Evolutionary conservation across 345 rosid species (phyloP), one percentile per base, ranked within the genome.

Genomic region (Brassica nigra): DNA sequence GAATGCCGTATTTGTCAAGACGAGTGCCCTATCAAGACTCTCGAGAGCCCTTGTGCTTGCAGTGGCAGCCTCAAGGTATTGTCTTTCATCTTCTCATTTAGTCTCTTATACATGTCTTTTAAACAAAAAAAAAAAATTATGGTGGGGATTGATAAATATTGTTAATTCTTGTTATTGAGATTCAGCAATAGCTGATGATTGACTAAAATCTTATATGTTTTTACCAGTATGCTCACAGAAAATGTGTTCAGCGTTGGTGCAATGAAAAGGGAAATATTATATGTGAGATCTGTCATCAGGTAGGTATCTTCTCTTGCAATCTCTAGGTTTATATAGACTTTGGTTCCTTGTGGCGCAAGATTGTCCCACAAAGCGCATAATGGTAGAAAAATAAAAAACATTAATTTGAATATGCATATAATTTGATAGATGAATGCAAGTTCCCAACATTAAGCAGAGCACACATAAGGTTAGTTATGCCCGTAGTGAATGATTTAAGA

Each of bases 1-100:
- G 98, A 92, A 77, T 95, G 99, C 78, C 92, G 97, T 80, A 95
- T 95, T 87, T 95, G 97, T 80, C 97, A 92, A 72, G 99, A 95
- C 71, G 99, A 95, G 83, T 96, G 88, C 79, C 85, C 87, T 3
- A 8, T 89, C 31, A 68, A 63, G 83, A 91, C 82, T 81, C 83
- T 95, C 78, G 99, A 92, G 88, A 79, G 86, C 33, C 99, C 99
- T 44, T 95, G 99, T 80, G 86, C 89, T 67, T 92, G 98, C 80
- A 87, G 87, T 71, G 99, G 99, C 71, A 95, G 95, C 78, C 84
- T 95, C 70, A 92, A 95, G 98, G 99, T 91, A 70, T 0, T 59
- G 15, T 39, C 29, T 64, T 57, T 44, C 29, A 12, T 58, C 16
- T 4, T 47, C 55, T 47, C 11, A 10, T 23, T 10, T 28, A 14